Conservation (phyloP, 352 stramenopile genomes). For the Globisporangium apiculatum region DNA sequence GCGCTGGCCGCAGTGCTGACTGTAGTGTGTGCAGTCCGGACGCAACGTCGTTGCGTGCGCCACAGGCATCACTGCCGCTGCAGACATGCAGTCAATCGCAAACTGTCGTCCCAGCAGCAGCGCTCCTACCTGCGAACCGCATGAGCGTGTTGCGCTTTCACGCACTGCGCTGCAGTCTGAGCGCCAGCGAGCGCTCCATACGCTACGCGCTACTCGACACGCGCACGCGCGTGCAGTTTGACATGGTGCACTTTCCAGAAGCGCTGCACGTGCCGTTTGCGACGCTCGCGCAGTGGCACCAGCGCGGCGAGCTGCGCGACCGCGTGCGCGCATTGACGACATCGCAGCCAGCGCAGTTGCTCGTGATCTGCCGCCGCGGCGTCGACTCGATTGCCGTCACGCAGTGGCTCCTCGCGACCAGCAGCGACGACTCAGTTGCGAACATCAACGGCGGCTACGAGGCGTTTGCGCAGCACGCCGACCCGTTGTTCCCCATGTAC, state of each 20-base stretch:
- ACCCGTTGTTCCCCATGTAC: constrained; percentile 71
- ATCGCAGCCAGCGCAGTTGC: background rate
- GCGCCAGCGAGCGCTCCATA: background rate
- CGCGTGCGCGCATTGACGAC: background rate
- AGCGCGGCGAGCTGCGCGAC: constrained; percentile 1
- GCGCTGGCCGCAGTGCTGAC: constrained; percentile 18
- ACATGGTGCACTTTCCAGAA: constrained; percentile 71
- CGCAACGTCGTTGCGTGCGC: background rate
- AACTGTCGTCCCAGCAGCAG: background rate
- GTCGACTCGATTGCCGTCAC: constrained; percentile 62
- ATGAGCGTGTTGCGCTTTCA: constrained; percentile 36
- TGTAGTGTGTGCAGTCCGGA: constrained; percentile 29
- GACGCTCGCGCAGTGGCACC: constrained; percentile 18
- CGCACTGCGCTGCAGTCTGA: constrained; percentile 11
- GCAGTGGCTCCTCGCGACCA: constrained; percentile 41
- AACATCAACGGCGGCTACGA: constrained; percentile 76
- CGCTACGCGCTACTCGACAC: constrained; percentile 60
- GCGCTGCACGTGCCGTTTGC: constrained; percentile 59
- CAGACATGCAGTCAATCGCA: too few relatives aligned
- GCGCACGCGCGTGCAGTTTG: constrained; percentile 44
- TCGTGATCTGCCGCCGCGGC: constrained; percentile 78
- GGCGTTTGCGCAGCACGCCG: constrained; percentile 38
- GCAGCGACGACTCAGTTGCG: constrained; percentile 24
- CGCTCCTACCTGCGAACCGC: constrained; percentile 20
- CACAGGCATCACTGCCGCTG: background rate